These are phyloP conservation scores for Aspergillus udagawae DNA, from an alignment of 2,329 filamentous ascomycete species.

Conservation along the genomic window DNA sequence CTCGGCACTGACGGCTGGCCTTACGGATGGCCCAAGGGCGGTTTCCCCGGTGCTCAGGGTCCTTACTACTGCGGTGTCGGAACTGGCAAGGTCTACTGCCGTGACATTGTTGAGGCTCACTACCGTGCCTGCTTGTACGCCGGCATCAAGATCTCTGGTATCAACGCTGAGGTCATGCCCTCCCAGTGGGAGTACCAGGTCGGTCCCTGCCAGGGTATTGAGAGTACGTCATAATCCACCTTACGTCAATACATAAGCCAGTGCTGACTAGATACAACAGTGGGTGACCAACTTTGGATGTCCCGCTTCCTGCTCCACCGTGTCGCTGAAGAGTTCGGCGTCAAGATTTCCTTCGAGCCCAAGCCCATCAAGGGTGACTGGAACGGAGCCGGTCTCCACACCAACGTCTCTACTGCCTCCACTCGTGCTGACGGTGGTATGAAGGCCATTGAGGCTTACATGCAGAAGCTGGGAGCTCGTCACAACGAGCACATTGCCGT, in stretches of 20 bases:
- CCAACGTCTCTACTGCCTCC: conserved; percentile 85
- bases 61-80: conserved; percentile 99
- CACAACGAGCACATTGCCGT: conserved; percentile 85
- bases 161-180: conserved; percentile 98
- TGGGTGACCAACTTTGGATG: conserved; percentile 97
- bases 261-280: conserved; percentile 40
- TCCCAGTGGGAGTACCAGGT: conserved; percentile 99
- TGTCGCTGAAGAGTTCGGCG: conserved; percentile 93
- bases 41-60: conserved; percentile 87
- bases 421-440: conserved; percentile 92
- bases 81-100: conserved; percentile 93
- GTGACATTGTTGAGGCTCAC: conserved; percentile 94
- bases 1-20: conserved; percentile 82
- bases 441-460: conserved; percentile 84
- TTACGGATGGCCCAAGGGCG: conserved; percentile 84
- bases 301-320: conserved; percentile 84
- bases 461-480: conserved; percentile 77
- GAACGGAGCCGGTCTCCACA: conserved; percentile 94
- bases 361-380: conserved; percentile 95
- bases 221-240: conserved; percentile 54
- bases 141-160: conserved; percentile 90
- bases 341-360: conserved; percentile 89
- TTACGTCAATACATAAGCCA: neutral
- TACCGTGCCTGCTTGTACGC: conserved; percentile 88
- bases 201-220: conserved; percentile 81